A percentile compares a stretch with the other conserved stretches of the same genome.
These are phyloP conservation scores for Picea mariana DNA, from an alignment of 83 land plant genomes.

Conservation along the genomic window DNA sequence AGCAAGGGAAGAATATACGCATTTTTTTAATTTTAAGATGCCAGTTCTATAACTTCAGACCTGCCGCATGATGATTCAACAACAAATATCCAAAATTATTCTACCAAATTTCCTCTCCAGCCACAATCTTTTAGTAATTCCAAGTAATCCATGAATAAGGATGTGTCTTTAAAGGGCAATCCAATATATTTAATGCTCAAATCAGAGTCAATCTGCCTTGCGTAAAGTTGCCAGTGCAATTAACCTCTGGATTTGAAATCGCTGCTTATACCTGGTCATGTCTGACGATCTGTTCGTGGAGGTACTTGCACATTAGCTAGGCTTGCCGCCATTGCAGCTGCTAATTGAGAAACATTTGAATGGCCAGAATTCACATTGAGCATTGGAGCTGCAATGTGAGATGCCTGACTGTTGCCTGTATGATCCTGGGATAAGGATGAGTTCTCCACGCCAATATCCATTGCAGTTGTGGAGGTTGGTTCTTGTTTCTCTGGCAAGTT, in stretches of 20 bases:
- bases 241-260: too few species aligned
- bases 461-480: background rate
- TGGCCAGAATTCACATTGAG: too few species aligned
- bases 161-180: background rate
- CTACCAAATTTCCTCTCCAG: background rate
- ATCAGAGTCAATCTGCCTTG: background rate
- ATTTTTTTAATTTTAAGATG: background rate
- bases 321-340: constrained; percentile 49
- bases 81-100: constrained; percentile 3
- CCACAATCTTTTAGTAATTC: background rate
- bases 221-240: too few species aligned
- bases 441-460: too few species aligned
- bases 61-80: background rate
- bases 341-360: too few species aligned
- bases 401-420: too few species aligned
- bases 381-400: too few species aligned
- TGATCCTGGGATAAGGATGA: too few species aligned
- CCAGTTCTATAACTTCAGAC: background rate
- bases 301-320: constrained; percentile 33
- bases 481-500: constrained; percentile 5
- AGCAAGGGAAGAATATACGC: background rate
- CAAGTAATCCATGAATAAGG: constrained; percentile 8
- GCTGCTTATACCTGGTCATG: background rate
- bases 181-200: background rate
- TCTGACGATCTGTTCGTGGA: background rate